Evolutionary conservation across 768 basidiomycete genomes (phyloP), one percentile per base, ranked within the genome.

Genomic region (Russula compacta): DNA sequence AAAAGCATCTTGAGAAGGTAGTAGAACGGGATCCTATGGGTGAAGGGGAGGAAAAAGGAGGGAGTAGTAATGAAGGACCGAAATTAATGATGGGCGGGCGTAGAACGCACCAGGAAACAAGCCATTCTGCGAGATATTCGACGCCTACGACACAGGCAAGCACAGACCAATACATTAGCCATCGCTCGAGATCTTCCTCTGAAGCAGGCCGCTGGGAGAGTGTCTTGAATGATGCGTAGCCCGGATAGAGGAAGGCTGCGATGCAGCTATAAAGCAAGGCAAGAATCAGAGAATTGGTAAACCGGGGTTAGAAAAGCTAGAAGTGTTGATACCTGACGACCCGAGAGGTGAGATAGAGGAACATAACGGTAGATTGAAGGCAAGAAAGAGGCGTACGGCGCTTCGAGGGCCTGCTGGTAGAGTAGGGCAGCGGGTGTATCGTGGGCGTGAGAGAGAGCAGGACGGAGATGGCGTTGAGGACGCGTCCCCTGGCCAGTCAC

Each of bases 151-250:
- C 83, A 69, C 86, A 88, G 2, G 89, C 88, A 3, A 91, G 79
- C 0, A 90, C 88, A n/a, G 85, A 85, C 94, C 95, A 98, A 68
- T 97, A 98, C 90, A 93, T 95, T 56, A 98, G 79, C 93, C 95
- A 97, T 73, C 92, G 78, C 71, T 97, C 95, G 9, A 95, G 78
- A 48, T 92, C 91, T 53, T 79, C 81, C 67, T 92, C 89, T 0
- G 86, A 86, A 1, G 89, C 89, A 19, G 90, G 90, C n/a, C 91
- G 80, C 67, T 88, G 84, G 40, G 88, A 87, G 36, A 98, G 81
- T 0, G 90, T 85, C 77, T 98, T 98, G 78, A 95, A 98, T n/a
- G 92, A 94, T 35, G 92, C 90, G 74, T 98, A 98, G 24, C 88
- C 89, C 0, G 94, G 94, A 72, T 98, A 95, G 43, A 95, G 80